Evolutionary conservation across 2,329 filamentous ascomycete species (phyloP).

Genomic region (Kalaharituber pfeilii): DNA sequence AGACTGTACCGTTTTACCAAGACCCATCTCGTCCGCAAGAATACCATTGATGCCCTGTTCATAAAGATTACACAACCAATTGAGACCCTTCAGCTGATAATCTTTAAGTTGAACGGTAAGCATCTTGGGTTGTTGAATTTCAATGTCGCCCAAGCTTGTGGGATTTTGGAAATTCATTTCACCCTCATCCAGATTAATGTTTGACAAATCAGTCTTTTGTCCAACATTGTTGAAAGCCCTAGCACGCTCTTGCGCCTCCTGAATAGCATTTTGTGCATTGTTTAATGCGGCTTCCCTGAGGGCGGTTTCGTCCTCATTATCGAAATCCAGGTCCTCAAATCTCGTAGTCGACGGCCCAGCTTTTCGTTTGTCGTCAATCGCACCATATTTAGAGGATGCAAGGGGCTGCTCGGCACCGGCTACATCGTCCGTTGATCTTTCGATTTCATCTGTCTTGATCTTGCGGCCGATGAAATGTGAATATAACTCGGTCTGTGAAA

Average conservation of each 20-base stretch:
- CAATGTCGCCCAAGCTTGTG: conserved; percentile 79
- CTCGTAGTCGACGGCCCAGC: conserved; percentile 61
- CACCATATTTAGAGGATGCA: background rate
- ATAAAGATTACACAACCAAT: conserved; percentile 97
- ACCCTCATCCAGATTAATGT: conserved; percentile 49
- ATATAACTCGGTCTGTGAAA: conserved; percentile 96
- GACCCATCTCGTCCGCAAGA: conserved; percentile 96
- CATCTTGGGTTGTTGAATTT: conserved; percentile 86
- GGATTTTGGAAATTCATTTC: conserved; percentile 99
- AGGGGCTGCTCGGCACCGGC: conserved; percentile 13
- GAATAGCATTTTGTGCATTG: conserved; percentile 88
- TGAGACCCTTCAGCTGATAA: conserved; percentile 97
- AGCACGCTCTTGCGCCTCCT: conserved; percentile 83
- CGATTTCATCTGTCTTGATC: conserved; percentile 92
- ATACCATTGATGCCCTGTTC: conserved; percentile 99
- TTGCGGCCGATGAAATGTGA: conserved; percentile 99
- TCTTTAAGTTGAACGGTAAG: conserved; percentile 90
- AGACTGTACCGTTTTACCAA: conserved; percentile 96
- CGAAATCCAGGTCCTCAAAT: conserved; percentile 89
- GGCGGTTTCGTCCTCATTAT: conserved; percentile 75
- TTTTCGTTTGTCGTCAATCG: background rate
- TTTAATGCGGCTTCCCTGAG: conserved; percentile 75
- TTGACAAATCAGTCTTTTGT: conserved; percentile 4
- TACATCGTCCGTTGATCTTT: conserved; percentile 64
- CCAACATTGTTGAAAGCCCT: conserved; percentile 57